Evolutionary conservation across 306 rosid genomes (phyloP).

Genomic region (Hippophae gyantsensis): DNA sequence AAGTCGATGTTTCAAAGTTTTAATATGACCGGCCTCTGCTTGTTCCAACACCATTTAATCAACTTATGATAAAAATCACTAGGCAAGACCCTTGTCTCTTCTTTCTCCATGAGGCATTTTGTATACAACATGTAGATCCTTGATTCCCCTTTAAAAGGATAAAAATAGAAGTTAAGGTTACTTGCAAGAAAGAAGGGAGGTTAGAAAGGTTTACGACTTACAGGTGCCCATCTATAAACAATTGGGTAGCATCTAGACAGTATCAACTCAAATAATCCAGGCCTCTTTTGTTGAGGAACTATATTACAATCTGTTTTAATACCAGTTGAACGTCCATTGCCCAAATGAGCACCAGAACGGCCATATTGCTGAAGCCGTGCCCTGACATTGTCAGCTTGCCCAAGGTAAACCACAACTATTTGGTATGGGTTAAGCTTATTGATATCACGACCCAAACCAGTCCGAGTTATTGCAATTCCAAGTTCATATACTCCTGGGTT

Average conservation of each 20-base stretch:
- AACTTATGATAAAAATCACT: too few species aligned
- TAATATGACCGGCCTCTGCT: too few species aligned
- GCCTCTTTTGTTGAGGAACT: slow-evolving; percentile 28
- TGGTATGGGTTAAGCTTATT: slow-evolving; percentile 30
- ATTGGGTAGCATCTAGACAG: slow-evolving; percentile 51
- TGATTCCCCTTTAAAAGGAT: too few species aligned
- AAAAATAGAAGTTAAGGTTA: background rate
- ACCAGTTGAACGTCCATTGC: slow-evolving; percentile 13
- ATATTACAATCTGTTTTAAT: slow-evolving; percentile 4
- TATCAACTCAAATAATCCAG: slow-evolving; percentile 48
- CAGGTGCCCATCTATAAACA: slow-evolving; percentile 81
- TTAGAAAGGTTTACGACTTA: slow-evolving; percentile 35
- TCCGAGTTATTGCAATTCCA: slow-evolving; percentile 35
- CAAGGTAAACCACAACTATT: slow-evolving; percentile 58
- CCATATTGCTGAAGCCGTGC: slow-evolving; percentile 63
- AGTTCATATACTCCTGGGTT: slow-evolving; percentile 78
- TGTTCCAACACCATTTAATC: too few species aligned
- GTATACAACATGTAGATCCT: too few species aligned
- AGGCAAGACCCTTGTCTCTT: too few species aligned
- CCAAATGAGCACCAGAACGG: slow-evolving; percentile 67
- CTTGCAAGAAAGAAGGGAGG: background rate
- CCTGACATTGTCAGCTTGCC: slow-evolving; percentile 68
- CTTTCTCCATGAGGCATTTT: too few species aligned
- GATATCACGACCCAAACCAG: slow-evolving; percentile 40
- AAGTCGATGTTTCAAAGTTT: too few species aligned